Evolutionary conservation across 1,284 basidiomycete species (phyloP).

Genomic region (Tilletia caries): DNA sequence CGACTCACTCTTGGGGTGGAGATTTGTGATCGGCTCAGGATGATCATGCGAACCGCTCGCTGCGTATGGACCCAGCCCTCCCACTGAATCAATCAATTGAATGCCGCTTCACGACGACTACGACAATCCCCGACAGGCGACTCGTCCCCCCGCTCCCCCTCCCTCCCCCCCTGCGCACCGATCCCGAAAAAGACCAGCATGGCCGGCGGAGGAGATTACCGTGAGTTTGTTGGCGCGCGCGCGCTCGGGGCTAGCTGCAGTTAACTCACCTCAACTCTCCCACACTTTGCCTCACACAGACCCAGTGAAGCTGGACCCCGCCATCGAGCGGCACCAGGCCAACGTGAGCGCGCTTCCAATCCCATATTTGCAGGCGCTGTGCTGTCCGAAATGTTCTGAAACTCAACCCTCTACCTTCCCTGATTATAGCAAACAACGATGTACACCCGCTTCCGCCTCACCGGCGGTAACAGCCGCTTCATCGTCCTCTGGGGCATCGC

Average conservation of each 20-base stretch:
- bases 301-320: constrained; percentile 48
- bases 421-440: constrained; percentile 51
- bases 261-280: not conserved
- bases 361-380: no score
- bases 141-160: not conserved
- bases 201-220: constrained; percentile 13
- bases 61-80: no score
- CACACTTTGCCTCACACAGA: constrained; percentile 22
- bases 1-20: no score
- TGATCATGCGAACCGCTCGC: no score
- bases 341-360: constrained; percentile 26
- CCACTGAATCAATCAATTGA: no score
- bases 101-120: no score
- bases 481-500: constrained; percentile 37
- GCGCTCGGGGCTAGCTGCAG: not conserved
- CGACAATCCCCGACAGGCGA: constrained; percentile 1
- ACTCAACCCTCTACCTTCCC: not conserved
- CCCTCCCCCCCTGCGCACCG: not conserved
- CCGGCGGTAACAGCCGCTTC: constrained; percentile 30
- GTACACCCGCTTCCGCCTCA: constrained; percentile 48
- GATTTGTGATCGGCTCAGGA: no score
- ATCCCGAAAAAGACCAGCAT: not conserved
- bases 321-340: constrained; percentile 47
- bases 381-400: not conserved
- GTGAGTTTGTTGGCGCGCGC: not conserved